Conservation (phyloP, 163 green algal genomes). For the Scenedesmus sp. region DNA sequence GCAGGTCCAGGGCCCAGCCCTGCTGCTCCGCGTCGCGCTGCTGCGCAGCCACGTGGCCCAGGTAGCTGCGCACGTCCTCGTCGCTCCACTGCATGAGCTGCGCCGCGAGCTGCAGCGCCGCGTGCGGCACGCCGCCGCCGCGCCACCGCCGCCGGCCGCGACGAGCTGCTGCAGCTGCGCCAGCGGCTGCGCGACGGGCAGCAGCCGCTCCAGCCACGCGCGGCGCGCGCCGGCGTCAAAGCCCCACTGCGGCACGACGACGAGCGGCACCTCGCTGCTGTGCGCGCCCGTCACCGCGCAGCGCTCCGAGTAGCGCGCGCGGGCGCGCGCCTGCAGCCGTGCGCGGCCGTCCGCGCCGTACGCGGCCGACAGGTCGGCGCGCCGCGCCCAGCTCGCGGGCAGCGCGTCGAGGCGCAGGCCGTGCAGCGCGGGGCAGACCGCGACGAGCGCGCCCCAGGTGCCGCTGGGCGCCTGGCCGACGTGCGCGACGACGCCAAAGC, state of each 20-base stretch:
- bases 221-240: background rate
- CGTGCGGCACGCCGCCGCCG: background rate
- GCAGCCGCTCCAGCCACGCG: background rate
- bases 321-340: background rate
- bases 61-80: background rate
- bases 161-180: background rate
- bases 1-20: background rate
- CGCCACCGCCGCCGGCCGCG: background rate
- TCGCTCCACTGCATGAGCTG: background rate
- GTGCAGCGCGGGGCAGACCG: background rate
- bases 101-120: background rate
- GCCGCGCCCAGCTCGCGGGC: background rate
- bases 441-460: conserved; percentile 12
- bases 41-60: background rate
- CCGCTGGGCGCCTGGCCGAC: background rate
- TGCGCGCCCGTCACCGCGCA: conserved; percentile 8
- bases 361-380: background rate
- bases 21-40: background rate
- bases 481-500: conserved; percentile 11
- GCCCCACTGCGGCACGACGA: conserved; percentile 4
- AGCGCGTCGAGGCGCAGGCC: background rate
- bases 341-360: background rate
- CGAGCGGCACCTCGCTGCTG: background rate
- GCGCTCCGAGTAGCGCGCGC: background rate
- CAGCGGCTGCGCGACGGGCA: background rate